phyloP scores from a whole-genome alignment of 2,329 filamentous ascomycete species.

The Aspergillus pseudoterreus region DNA sequence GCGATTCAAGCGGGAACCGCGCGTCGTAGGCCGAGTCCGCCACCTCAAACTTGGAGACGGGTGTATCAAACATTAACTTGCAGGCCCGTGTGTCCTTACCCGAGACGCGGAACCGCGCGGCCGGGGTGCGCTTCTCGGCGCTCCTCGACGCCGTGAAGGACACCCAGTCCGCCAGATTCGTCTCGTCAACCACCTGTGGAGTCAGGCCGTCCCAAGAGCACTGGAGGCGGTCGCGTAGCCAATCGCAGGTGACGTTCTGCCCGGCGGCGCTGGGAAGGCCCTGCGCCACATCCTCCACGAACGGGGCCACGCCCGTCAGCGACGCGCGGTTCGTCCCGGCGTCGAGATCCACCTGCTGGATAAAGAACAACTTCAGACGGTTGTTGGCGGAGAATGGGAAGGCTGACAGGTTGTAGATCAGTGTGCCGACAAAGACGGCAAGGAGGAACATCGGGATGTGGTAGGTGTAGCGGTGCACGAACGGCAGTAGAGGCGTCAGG shows the following conservation, averaged over 20 bases:
- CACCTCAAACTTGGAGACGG: slow-evolving; percentile 63
- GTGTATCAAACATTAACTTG: slow-evolving; percentile 66
- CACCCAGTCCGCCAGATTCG: slow-evolving; percentile 59
- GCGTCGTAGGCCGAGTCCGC: slow-evolving; percentile 58
- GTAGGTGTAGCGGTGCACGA: slow-evolving; percentile 80
- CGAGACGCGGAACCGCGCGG: slow-evolving; percentile 61
- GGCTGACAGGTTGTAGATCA: slow-evolving; percentile 79
- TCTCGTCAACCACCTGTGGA: slow-evolving; percentile 59
- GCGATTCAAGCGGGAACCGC: slow-evolving; percentile 62
- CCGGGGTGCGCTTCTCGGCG: slow-evolving; percentile 32
- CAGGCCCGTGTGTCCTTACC: slow-evolving; percentile 77
- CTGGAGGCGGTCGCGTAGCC: slow-evolving; percentile 44
- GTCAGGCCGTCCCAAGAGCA: slow-evolving; percentile 70
- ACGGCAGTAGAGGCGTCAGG: slow-evolving; percentile 73
- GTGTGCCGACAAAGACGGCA: slow-evolving; percentile 66
- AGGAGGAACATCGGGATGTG: slow-evolving; percentile 77
- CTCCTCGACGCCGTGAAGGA: slow-evolving; percentile 57
- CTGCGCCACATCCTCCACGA: slow-evolving; percentile 62
- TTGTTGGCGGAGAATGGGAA: slow-evolving; percentile 83
- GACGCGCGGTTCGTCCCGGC: slow-evolving; percentile 66
- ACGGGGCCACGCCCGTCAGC: slow-evolving; percentile 65
- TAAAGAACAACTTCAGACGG: slow-evolving; percentile 82
- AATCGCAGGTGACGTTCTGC: slow-evolving; percentile 54
- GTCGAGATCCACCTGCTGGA: slow-evolving; percentile 75
- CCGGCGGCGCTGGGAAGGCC: slow-evolving; percentile 68